These are phyloP conservation scores for Pythium dissotocum DNA, from an alignment of 352 stramenopile genomes.

Conservation along the genomic window DNA sequence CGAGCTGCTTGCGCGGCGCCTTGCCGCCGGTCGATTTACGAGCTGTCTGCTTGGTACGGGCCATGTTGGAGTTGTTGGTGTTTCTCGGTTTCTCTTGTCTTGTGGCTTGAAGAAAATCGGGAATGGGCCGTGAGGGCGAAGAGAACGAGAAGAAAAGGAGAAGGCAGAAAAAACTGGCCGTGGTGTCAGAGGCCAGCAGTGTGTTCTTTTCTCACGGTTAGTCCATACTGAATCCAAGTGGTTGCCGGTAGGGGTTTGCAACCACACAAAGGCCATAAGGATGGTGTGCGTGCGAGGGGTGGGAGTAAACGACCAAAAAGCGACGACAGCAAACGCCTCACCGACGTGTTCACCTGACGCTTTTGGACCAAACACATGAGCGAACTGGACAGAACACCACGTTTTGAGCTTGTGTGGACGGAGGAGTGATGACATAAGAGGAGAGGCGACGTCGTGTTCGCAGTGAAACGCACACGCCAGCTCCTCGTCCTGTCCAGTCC, in stretches of 20 bases:
- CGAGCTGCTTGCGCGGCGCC: slow-evolving; percentile 93
- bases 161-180: slow-evolving; percentile 6
- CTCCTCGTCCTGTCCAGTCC: background rate
- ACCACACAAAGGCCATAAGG: slow-evolving; percentile 26
- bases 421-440: slow-evolving; percentile 6
- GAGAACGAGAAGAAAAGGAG: slow-evolving; percentile 5
- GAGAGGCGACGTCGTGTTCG: slow-evolving; percentile 12
- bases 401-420: slow-evolving; percentile 3
- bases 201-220: slow-evolving; percentile 12
- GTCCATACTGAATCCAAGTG: slow-evolving; percentile 48
- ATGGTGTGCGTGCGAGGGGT: background rate
- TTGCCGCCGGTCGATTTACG: slow-evolving; percentile 95
- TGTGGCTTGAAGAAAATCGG: slow-evolving; percentile 37
- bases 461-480: background rate
- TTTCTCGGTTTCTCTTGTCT: slow-evolving; percentile 19
- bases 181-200: background rate
- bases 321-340: background rate
- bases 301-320: background rate
- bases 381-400: background rate
- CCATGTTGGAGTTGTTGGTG: slow-evolving; percentile 58
- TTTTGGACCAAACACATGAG: background rate
- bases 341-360: no score
- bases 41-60: slow-evolving; percentile 97
- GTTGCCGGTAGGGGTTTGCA: slow-evolving; percentile 37
- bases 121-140: slow-evolving; percentile 33